phyloP scores from a whole-genome alignment of 768 basidiomycete species.

The Mrakia frigida region DNA sequence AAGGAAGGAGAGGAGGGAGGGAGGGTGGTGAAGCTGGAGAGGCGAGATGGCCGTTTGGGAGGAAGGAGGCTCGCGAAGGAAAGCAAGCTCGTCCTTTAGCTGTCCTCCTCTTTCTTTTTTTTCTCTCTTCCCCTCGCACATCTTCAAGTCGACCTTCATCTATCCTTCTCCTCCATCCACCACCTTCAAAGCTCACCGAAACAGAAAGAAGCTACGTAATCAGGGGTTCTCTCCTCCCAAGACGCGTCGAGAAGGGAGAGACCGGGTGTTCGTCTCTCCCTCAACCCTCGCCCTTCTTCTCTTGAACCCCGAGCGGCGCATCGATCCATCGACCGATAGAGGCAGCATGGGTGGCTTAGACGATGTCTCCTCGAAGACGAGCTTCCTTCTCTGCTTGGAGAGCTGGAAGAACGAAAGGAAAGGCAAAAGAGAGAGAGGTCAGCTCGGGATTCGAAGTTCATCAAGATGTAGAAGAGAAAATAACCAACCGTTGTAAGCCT shows the following conservation, averaged over 20 bases:
- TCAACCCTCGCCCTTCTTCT: not conserved
- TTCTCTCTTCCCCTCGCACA: not conserved
- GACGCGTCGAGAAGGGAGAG: conserved; percentile 1
- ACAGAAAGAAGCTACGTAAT: not conserved
- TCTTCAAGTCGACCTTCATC: not conserved
- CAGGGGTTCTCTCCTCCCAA: not conserved
- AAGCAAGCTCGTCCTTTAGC: not conserved
- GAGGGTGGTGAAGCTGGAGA: not conserved
- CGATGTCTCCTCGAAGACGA: not conserved
- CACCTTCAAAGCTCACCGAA: not conserved
- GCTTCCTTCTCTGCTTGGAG: conserved; percentile 2
- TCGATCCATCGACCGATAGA: not conserved
- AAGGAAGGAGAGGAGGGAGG: not conserved
- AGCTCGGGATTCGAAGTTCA: not conserved
- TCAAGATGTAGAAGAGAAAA: not conserved
- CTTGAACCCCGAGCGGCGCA: not conserved
- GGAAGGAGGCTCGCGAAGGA: no score
- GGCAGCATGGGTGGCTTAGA: not conserved
- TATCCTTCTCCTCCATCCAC: not conserved
- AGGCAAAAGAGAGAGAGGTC: not conserved
- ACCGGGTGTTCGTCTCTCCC: not conserved
- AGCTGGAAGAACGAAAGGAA: not conserved
- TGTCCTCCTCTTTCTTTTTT: not conserved
- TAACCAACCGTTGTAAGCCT: conserved; percentile 51
- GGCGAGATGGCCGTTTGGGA: not conserved